Conservation (phyloP, 1,139 yeast genomes). For the Meyerozyma smithsonii region DNA sequence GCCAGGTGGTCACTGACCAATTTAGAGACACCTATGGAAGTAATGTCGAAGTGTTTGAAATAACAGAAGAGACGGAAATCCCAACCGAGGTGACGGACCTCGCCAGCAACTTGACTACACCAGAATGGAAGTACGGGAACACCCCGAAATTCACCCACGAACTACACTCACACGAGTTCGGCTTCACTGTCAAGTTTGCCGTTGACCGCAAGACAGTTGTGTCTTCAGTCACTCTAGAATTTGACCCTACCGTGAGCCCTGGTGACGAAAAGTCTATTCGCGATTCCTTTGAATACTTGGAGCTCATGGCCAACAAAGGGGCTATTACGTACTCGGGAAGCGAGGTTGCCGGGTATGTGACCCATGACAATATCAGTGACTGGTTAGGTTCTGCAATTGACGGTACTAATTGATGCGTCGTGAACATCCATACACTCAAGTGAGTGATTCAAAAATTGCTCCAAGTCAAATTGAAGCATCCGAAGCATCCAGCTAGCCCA, state of each 20-base stretch:
- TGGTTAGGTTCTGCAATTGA: constrained; percentile 47
- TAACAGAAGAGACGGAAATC: constrained; percentile 30
- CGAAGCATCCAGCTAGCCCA: no score
- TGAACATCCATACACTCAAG: background rate
- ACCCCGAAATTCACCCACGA: constrained; percentile 63
- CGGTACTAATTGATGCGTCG: constrained; percentile 24
- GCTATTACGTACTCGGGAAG: constrained; percentile 38
- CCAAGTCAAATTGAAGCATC: background rate
- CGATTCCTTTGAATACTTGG: constrained; percentile 28
- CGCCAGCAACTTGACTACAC: constrained; percentile 42
- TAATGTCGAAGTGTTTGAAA: constrained; percentile 12
- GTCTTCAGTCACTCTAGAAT: constrained; percentile 14
- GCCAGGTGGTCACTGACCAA: constrained; percentile 39
- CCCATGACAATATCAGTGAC: constrained; percentile 40
- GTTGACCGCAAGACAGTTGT: constrained; percentile 37
- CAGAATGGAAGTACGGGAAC: constrained; percentile 72
- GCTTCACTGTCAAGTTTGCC: constrained; percentile 29
- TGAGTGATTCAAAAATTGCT: background rate
- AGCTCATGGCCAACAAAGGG: constrained; percentile 21
- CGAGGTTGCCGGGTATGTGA: constrained; percentile 40
- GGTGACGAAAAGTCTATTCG: constrained; percentile 12
- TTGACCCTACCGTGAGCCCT: background rate
- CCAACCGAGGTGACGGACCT: constrained; percentile 43
- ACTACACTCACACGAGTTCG: constrained; percentile 26
- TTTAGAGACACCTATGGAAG: constrained; percentile 38